A percentile compares a stretch with the other conserved stretches of the same genome.
These are phyloP conservation scores for Penicillium goetzii DNA, from an alignment of 495 filamentous ascomycete species.

Conservation along the genomic window DNA sequence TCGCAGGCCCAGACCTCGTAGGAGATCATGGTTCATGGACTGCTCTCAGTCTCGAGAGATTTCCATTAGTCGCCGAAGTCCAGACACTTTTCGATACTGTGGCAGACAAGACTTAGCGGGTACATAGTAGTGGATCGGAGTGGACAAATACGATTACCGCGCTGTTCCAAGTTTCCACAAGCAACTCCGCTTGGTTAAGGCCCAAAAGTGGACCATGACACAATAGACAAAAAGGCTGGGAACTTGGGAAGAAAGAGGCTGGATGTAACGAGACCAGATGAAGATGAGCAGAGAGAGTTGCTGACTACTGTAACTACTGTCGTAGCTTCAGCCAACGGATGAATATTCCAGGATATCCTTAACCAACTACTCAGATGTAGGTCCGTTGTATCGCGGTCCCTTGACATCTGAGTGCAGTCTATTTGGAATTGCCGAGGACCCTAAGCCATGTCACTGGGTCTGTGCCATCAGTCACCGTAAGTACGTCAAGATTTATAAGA, in stretches of 20 bases:
- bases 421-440: not conserved
- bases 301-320: not conserved
- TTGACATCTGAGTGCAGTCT: not conserved
- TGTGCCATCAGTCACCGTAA: not conserved
- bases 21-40: not conserved
- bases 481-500: not conserved
- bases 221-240: not conserved
- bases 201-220: slow-evolving; percentile 12
- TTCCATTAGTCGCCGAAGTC: not conserved
- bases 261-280: not conserved
- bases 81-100: not conserved
- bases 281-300: not conserved
- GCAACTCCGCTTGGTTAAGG: slow-evolving; percentile 7
- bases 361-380: not conserved
- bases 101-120: not conserved
- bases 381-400: not conserved
- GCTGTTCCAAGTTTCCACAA: not conserved
- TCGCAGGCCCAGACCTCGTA: not conserved
- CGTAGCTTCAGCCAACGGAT: not conserved
- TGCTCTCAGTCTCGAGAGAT: not conserved
- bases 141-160: not conserved
- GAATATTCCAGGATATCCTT: not conserved
- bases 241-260: not conserved
- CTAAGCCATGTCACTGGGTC: not conserved
- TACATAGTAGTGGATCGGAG: not conserved